Base-by-base conservation (phyloP, 352 stramenopile genomes). In the Thalassiosira mediterranea region DNA sequence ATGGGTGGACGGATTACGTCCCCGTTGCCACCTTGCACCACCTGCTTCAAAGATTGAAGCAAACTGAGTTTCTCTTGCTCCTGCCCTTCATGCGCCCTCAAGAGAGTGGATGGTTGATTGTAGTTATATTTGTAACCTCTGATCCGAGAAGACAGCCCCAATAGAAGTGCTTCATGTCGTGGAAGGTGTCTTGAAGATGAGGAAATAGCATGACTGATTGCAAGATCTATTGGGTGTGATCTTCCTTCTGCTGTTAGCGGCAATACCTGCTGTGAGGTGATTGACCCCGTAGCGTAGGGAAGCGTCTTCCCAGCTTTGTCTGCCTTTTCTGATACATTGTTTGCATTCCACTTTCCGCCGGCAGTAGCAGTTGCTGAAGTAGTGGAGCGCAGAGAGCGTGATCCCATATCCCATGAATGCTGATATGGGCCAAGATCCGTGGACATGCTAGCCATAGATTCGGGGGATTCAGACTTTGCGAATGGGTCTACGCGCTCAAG, bases 211-310 rank as follows among this genome's bases (percentile, higher is more conserved):
- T 92, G 83, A 28, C 75, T 68, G 5, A 92, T 52, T 37, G 76
- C 81, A 23, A 92, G 68, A 34, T 73, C 38, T 32, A 82, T 44
- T 28, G 64, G 63, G 46, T 52, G 54, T 17, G 28, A 21, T 37
- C 38, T 42, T 21, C 13, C 49, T 53, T 11, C 40, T 29, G 31
- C 28, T 17, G 19, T 58, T n/a, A 88, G 38, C 21, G 86, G 86
- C 15, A 90, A 81, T 46, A 82, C 71, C 76, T 89, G 83, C 59
- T 73, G 57, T 10, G 81, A 81, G 29, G 81, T 90, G 29, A 76
- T 63, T 8, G 78, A 79, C 23, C 48, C 71, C 26, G 71, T 67
- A 17, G 70, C 54, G 65, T 89, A 92, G 25, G 78, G 83, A 40
- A 48, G 26, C 37, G 47, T 29, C 37, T 57, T 61, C 48, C n/a